Percentiles rank a stretch among this genome's conserved stretches.
Conservation (phyloP, 2,329 filamentous ascomycete species). For the Tolypocladium sp. region DNA sequence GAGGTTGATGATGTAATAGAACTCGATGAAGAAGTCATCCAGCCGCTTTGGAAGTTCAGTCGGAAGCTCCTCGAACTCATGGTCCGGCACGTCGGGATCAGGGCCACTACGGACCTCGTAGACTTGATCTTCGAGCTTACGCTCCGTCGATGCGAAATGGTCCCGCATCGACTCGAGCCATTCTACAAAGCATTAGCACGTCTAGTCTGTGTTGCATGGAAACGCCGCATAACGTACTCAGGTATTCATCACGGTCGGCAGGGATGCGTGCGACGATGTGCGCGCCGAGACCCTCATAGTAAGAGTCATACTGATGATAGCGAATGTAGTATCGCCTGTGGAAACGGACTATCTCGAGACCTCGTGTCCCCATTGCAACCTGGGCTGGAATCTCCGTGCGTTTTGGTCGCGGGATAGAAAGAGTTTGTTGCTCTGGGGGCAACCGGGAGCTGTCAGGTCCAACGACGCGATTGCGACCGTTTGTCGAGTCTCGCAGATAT, state of each 20-base stretch:
- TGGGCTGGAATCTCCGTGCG: no score
- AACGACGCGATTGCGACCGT: no score
- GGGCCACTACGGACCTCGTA: slow-evolving; percentile 1
- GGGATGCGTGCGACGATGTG: slow-evolving; percentile 2
- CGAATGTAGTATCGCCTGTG: slow-evolving; percentile 6
- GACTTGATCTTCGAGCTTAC: slow-evolving; percentile 2
- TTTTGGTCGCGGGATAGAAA: no score
- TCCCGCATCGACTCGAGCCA: slow-evolving; percentile 4
- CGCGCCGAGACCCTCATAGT: slow-evolving; percentile 3
- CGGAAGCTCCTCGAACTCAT: slow-evolving; percentile 1
- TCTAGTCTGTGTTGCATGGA: background rate
- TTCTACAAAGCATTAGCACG: slow-evolving; percentile 1
- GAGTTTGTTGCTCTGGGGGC: no score
- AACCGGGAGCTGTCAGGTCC: no score
- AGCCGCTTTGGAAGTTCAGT: slow-evolving; percentile 4
- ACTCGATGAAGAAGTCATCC: slow-evolving; percentile 1
- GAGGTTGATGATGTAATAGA: slow-evolving; percentile 8
- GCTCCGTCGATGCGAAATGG: slow-evolving; percentile 1
- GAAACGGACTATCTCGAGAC: slow-evolving; percentile 6
- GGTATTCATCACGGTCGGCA: slow-evolving; percentile 1
- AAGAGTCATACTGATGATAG: slow-evolving; percentile 1
- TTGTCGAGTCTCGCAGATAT: no score
- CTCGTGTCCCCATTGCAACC: slow-evolving; percentile 9
- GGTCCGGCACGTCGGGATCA: background rate
- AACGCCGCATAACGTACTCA: background rate